Conservation (phyloP, 352 stramenopile species). For the Phytophthora melonis region DNA sequence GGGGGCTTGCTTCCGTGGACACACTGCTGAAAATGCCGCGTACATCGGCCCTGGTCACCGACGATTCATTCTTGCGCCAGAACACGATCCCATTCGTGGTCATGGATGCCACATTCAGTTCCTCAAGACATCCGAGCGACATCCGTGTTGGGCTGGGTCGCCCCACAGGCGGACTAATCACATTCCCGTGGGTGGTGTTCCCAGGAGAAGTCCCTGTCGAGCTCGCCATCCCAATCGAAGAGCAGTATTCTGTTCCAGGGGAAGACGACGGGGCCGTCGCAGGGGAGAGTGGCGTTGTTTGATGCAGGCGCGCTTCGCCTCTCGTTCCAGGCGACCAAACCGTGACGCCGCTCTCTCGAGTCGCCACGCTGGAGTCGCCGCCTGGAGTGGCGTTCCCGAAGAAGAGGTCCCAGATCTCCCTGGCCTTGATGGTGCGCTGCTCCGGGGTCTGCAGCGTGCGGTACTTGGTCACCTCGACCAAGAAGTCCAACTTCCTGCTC, state of each 20-base stretch:
- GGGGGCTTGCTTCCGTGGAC: slow-evolving; percentile 48
- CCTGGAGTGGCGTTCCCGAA: slow-evolving; percentile 32
- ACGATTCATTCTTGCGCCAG: slow-evolving; percentile 64
- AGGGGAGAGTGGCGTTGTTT: slow-evolving; percentile 33
- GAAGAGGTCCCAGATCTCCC: slow-evolving; percentile 71
- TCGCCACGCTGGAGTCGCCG: background rate
- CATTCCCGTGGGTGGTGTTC: slow-evolving; percentile 15
- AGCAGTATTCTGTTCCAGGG: slow-evolving; percentile 33
- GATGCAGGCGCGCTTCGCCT: slow-evolving; percentile 21
- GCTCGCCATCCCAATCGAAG: slow-evolving; percentile 4
- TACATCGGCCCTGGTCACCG: slow-evolving; percentile 44
- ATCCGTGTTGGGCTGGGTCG: slow-evolving; percentile 37
- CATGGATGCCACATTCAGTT: slow-evolving; percentile 71
- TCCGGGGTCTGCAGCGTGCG: slow-evolving; percentile 57
- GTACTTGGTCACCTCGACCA: slow-evolving; percentile 82
- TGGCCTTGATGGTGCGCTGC: slow-evolving; percentile 55
- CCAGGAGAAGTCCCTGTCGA: slow-evolving; percentile 1
- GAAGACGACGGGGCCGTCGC: slow-evolving; percentile 33
- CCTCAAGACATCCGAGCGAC: slow-evolving; percentile 58
- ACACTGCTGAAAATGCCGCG: slow-evolving; percentile 48
- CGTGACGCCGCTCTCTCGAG: slow-evolving; percentile 19
- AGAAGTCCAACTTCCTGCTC: slow-evolving; percentile 68
- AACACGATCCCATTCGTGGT: slow-evolving; percentile 74
- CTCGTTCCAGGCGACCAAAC: slow-evolving; percentile 30
- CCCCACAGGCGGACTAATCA: slow-evolving; percentile 5